A percentile compares a stretch with the other conserved stretches of the same genome.
These are phyloP conservation scores for Pichia heedii DNA, from an alignment of 805 yeast genomes.

Conservation along the genomic window DNA sequence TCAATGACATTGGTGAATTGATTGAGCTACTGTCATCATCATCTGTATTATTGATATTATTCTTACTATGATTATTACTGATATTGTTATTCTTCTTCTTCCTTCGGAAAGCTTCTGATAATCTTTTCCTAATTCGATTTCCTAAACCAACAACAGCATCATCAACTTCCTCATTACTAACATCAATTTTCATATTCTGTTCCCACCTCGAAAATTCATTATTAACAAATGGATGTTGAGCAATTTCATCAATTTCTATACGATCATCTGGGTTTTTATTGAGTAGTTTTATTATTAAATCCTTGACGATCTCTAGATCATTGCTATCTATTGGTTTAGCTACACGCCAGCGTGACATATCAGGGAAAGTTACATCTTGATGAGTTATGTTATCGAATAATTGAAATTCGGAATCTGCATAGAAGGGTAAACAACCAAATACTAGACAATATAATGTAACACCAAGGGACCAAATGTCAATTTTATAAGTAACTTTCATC, in stretches of 20 bases:
- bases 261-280: constrained; percentile 63
- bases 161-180: constrained; percentile 59
- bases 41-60: neutral
- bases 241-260: constrained; percentile 62
- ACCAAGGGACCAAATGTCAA: constrained; percentile 98
- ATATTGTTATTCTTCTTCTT: neutral
- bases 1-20: neutral
- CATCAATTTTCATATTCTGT: constrained; percentile 38
- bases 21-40: no score
- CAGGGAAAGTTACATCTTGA: constrained; percentile 51
- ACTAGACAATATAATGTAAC: constrained; percentile 81
- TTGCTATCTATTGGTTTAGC: constrained; percentile 15
- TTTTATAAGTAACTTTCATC: constrained; percentile 63
- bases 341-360: constrained; percentile 22
- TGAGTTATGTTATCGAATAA: constrained; percentile 74
- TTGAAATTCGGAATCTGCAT: constrained; percentile 78
- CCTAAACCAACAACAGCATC: constrained; percentile 82
- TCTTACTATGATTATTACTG: no score
- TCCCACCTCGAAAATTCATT: constrained; percentile 20
- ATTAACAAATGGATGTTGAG: constrained; percentile 59
- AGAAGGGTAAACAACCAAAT: constrained; percentile 84
- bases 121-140: constrained; percentile 44
- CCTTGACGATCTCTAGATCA: constrained; percentile 37
- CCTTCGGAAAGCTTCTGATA: constrained; percentile 32
- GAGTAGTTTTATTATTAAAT: constrained; percentile 52